Percentiles rank a stretch among this genome's conserved stretches.
Evolutionary conservation across 129 eudicot genomes (phyloP).

Genomic region (Escallonia rubra): DNA sequence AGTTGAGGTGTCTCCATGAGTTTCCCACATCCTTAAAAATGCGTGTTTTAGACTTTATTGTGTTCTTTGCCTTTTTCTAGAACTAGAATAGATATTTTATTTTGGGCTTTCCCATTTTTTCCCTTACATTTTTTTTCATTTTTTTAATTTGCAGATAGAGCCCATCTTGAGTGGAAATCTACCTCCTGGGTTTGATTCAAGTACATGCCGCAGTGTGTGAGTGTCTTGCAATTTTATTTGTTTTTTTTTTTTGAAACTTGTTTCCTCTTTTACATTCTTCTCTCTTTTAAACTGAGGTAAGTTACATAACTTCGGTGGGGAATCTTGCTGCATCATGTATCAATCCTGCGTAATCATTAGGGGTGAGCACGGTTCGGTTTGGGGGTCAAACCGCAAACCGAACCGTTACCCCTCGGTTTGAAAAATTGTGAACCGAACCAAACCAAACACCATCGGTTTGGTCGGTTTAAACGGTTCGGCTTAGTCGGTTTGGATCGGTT

Average conservation of each 20-base stretch:
- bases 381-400: no score
- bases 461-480: no score
- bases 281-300: conserved; percentile 3
- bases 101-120: conserved; percentile 5
- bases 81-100: background rate
- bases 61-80: background rate
- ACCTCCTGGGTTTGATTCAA: conserved; percentile 81
- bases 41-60: background rate
- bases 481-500: no score
- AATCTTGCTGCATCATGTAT: no score
- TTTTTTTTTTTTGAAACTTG: background rate
- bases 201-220: conserved; percentile 93
- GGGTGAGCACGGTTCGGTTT: no score
- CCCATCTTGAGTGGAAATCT: conserved; percentile 87
- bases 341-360: no score
- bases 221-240: conserved; percentile 24
- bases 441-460: no score
- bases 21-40: no score
- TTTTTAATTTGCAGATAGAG: conserved; percentile 64
- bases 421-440: no score
- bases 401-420: no score
- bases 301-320: background rate
- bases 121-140: conserved; percentile 18
- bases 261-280: background rate
- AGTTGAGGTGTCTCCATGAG: no score